Evolutionary conservation across 176 grass and related monocot genomes (phyloP).

Genomic region (Bonia amplexicaulis): DNA sequence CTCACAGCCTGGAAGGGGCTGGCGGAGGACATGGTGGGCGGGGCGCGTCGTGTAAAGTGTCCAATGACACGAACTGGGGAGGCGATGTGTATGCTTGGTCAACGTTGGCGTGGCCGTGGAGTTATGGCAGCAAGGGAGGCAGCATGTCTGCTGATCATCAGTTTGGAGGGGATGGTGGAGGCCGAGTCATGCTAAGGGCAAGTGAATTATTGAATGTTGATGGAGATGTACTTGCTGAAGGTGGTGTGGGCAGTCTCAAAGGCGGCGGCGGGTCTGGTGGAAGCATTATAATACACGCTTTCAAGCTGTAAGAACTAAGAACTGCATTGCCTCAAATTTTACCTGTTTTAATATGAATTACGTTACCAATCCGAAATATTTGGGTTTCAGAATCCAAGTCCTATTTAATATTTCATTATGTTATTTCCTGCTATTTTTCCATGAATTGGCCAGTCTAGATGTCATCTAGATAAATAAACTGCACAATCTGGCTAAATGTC

Average conservation of each 20-base stretch:
- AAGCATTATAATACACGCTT: slow-evolving; percentile 84
- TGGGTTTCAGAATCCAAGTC: neutral
- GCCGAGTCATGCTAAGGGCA: slow-evolving; percentile 53
- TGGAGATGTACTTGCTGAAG: slow-evolving; percentile 73
- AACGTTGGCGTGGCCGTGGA: slow-evolving; percentile 56
- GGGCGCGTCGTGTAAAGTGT: slow-evolving; percentile 67
- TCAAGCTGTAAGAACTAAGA: slow-evolving; percentile 95
- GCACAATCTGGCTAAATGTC: neutral
- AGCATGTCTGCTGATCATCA: slow-evolving; percentile 30
- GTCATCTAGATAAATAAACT: neutral
- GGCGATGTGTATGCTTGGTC: slow-evolving; percentile 92
- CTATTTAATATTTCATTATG: neutral
- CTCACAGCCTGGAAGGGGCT: slow-evolving; percentile 60
- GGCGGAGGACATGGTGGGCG: slow-evolving; percentile 87
- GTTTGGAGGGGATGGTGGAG: slow-evolving; percentile 73
- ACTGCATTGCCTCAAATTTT: neutral
- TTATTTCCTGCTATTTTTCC: neutral
- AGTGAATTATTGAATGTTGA: slow-evolving; percentile 44
- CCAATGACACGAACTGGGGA: slow-evolving; percentile 89
- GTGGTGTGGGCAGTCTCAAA: slow-evolving; percentile 62
- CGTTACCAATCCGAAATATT: neutral
- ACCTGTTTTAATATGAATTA: slow-evolving; percentile 4
- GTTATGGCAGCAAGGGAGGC: slow-evolving; percentile 87
- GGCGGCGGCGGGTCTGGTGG: slow-evolving; percentile 88
- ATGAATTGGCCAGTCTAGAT: neutral